phyloP scores from a whole-genome alignment of 306 rosid species.

The Cucurbita pepo region DNA sequence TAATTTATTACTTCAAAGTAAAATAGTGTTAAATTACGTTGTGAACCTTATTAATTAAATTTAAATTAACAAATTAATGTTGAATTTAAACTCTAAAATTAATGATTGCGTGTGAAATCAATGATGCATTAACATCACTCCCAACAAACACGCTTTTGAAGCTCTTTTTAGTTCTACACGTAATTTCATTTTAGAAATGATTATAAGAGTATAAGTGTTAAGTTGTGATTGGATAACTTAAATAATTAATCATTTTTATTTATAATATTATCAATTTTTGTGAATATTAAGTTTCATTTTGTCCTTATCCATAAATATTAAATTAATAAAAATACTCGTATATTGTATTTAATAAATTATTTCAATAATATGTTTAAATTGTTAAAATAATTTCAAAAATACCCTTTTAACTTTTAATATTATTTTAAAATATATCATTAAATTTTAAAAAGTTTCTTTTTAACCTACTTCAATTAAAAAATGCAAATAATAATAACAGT shows the following conservation, averaged over 20 bases:
- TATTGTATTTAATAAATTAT: too few relatives aligned
- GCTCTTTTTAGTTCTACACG: neutral
- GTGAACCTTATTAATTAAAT: neutral
- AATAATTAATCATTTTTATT: neutral
- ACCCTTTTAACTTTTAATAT: too few relatives aligned
- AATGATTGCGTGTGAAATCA: neutral
- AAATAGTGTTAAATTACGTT: too few relatives aligned
- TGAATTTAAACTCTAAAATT: neutral
- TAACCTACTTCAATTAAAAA: too few relatives aligned
- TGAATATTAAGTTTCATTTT: neutral
- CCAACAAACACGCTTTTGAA: neutral
- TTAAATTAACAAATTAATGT: neutral
- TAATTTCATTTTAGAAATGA: neutral
- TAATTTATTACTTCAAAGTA: too few relatives aligned
- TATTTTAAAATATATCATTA: too few relatives aligned
- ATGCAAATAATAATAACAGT: too few relatives aligned
- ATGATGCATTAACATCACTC: neutral
- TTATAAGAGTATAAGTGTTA: neutral
- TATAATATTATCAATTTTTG: neutral
- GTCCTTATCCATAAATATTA: too few relatives aligned
- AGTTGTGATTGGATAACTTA: neutral
- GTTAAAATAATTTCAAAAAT: too few relatives aligned
- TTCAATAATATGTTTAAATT: too few relatives aligned
- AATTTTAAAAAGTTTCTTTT: too few relatives aligned
- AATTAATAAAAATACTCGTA: too few relatives aligned